phyloP scores from a whole-genome alignment of 805 yeast species.

The Yarrowia sp. region DNA sequence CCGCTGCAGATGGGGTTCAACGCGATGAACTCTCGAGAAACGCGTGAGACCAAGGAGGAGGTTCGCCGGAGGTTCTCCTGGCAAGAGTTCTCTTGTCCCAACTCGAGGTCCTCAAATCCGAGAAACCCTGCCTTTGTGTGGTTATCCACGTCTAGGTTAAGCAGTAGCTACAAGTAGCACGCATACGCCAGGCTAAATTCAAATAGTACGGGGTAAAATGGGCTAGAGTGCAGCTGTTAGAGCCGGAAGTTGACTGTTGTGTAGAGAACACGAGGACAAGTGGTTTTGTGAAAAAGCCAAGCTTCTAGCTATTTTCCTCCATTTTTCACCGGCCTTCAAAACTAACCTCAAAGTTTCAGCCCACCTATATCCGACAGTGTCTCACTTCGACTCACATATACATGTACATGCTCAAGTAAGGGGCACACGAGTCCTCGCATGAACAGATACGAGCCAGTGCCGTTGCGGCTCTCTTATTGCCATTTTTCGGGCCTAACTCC shows the following conservation, averaged over 20 bases:
- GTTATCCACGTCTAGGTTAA: constrained; percentile 1
- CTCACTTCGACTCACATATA: not conserved
- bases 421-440: constrained; percentile 20
- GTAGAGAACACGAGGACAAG: not conserved
- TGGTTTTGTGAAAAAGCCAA: too few species aligned
- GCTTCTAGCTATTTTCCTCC: too few species aligned
- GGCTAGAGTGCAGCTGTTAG: not conserved
- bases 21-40: constrained; percentile 5
- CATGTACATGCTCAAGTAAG: not conserved
- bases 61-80: too few species aligned
- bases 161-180: too few species aligned
- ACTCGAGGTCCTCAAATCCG: not conserved
- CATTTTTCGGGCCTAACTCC: not conserved
- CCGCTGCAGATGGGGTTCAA: not conserved
- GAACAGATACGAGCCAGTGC: not conserved
- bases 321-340: not conserved
- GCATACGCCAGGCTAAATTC: not conserved
- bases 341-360: constrained; percentile 10
- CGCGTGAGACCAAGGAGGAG: not conserved
- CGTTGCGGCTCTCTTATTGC: not conserved
- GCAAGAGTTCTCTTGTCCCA: too few species aligned
- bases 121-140: constrained; percentile 7
- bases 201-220: not conserved
- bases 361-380: constrained; percentile 10
- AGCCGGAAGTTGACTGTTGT: not conserved